These are phyloP conservation scores for Trichoderma afroharzianum DNA, from an alignment of 2,329 filamentous ascomycete genomes.

Conservation along the genomic window DNA sequence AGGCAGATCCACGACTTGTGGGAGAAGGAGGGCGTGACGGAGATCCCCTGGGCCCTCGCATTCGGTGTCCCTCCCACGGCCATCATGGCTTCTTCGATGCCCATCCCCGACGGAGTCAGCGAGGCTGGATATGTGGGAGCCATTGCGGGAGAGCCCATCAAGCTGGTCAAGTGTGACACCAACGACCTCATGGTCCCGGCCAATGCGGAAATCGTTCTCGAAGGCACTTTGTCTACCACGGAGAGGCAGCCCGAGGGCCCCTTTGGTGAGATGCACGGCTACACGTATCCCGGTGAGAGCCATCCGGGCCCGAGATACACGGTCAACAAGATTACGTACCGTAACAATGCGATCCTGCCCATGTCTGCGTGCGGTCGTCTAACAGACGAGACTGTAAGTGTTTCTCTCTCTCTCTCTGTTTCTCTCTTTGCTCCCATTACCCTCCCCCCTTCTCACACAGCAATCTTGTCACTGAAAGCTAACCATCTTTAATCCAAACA, in stretches of 20 bases:
- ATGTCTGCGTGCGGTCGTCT: slow-evolving; percentile 19
- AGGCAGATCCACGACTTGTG: slow-evolving; percentile 45
- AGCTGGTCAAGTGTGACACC: slow-evolving; percentile 51
- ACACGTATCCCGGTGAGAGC: neutral
- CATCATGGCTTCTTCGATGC: slow-evolving; percentile 47
- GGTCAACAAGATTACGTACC: slow-evolving; percentile 15
- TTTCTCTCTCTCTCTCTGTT: neutral
- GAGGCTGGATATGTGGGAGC: slow-evolving; percentile 49
- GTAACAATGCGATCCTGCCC: slow-evolving; percentile 17
- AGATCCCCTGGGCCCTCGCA: slow-evolving; percentile 42
- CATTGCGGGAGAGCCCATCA: slow-evolving; percentile 41
- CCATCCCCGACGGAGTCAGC: slow-evolving; percentile 45
- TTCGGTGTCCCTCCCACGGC: slow-evolving; percentile 49
- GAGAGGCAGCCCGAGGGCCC: slow-evolving; percentile 45
- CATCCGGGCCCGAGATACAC: slow-evolving; percentile 4
- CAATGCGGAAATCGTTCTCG: slow-evolving; percentile 48
- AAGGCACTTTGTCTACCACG: slow-evolving; percentile 44
- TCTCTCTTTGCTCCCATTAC: too few species aligned
- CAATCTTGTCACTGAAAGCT: neutral
- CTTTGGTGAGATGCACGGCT: slow-evolving; percentile 42
- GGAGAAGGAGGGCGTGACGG: slow-evolving; percentile 41
- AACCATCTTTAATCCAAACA: neutral
- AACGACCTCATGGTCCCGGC: slow-evolving; percentile 48
- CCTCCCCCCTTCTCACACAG: neutral
- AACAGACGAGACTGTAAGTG: neutral